Evolutionary conservation across 257 asterid genomes (phyloP), one percentile per base, ranked within the genome.

Genomic region (Leonotis leonurus): DNA sequence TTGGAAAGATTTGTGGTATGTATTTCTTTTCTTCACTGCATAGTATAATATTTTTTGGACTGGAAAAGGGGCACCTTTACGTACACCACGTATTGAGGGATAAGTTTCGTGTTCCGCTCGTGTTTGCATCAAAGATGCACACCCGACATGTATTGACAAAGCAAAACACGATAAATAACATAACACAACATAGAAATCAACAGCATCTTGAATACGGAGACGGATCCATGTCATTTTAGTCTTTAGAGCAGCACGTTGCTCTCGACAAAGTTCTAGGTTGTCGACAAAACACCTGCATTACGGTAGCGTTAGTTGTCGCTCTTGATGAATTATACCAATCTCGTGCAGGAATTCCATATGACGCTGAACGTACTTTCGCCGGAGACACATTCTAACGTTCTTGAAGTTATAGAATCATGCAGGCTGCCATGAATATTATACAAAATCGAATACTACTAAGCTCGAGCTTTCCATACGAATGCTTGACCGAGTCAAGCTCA

Each of bases 1-100:
- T 56, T 93, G 82, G 99, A 93, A 84, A 85, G 91, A 85, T 93
- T 93, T 72, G 91, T 85, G 97, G 99, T 93, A 86, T 30, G 95
- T 40, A 56, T 56, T 71, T 63, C 30, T 20, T 35, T 33, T 9
- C 25, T 17, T 55, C 27, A 30, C n/a, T 56, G n/a, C 30, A 22
- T 33, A 24, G 17, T 8, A 29, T 21, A 21, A 48, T 29, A 40
- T 26, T 40, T 14, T 14, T 41, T 21, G 21, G 10, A 21, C 22
- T 6, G 9, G 9, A 33, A 32, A 32, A n/a, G n/a, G n/a, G n/a
- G n/a, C n/a, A n/a, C n/a, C n/a, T n/a, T n/a, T n/a, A n/a, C n/a
- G n/a, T n/a, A n/a, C n/a, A n/a, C n/a, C n/a, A n/a, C n/a, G n/a
- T n/a, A n/a, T n/a, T 2, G 0, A 10, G 36, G 36, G 36, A 3